Conservation (phyloP, 2,329 filamentous ascomycete species). For the Fusarium sp. region DNA sequence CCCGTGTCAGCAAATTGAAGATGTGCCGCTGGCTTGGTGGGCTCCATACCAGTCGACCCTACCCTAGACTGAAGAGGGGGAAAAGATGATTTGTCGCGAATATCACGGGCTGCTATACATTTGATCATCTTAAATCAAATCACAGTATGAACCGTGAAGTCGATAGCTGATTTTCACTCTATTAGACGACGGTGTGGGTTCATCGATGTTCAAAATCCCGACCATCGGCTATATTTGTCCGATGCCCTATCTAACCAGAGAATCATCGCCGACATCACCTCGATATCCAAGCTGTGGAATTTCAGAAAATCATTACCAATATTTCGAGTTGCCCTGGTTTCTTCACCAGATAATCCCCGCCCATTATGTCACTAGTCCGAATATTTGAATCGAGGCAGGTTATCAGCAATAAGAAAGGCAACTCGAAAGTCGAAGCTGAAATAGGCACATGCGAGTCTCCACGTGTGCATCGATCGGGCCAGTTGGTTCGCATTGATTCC, state of each 20-base stretch:
- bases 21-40: neutral
- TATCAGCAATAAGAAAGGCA: neutral
- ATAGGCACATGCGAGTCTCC: neutral
- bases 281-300: neutral
- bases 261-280: neutral
- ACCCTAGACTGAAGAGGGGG: neutral
- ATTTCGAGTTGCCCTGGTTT: neutral
- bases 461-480: neutral
- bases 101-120: neutral
- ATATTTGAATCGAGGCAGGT: too few relatives aligned
- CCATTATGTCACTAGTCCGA: neutral
- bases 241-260: neutral
- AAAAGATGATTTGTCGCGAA: neutral
- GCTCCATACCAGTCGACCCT: neutral
- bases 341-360: neutral
- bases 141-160: neutral
- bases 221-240: neutral
- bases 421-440: neutral
- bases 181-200: neutral
- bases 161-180: neutral
- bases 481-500: conserved; percentile 1
- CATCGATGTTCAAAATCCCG: neutral
- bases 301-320: neutral
- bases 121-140: neutral
- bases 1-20: neutral